Conservation (phyloP, 2,329 filamentous ascomycete species). For the Biscogniauxia marginata region DNA sequence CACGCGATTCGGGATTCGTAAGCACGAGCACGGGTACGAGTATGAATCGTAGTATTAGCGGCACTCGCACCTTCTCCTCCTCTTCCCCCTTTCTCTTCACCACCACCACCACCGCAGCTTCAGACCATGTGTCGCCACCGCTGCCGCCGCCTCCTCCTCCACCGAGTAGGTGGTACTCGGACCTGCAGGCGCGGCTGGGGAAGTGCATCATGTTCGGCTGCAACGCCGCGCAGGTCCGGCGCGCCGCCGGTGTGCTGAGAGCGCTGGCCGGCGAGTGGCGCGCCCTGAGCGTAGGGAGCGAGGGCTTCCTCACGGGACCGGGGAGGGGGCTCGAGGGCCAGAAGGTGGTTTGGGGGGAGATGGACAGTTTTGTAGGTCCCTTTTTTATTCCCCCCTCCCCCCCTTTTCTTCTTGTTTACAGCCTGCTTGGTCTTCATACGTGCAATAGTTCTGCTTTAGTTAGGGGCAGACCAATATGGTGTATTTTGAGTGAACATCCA, state of each 20-base stretch:
- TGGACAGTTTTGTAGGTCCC: conserved; percentile 56
- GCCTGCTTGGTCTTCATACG: background rate
- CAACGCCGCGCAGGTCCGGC: conserved; percentile 51
- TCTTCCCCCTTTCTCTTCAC: conserved; percentile 14
- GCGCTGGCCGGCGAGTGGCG: conserved; percentile 65
- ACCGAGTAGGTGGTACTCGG: conserved; percentile 62
- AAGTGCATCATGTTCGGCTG: conserved; percentile 76
- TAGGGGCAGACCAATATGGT: too few relatives aligned
- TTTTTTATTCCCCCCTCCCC: conserved; percentile 1
- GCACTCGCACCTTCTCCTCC: background rate
- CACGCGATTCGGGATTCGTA: too few relatives aligned
- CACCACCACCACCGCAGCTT: too few relatives aligned
- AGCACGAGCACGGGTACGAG: too few relatives aligned
- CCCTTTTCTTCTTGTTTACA: background rate
- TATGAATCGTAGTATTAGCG: too few relatives aligned
- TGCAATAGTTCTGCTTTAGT: too few relatives aligned
- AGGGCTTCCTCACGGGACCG: conserved; percentile 27
- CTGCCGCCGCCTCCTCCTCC: conserved; percentile 41
- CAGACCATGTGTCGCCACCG: conserved; percentile 20
- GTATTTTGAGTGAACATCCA: too few relatives aligned
- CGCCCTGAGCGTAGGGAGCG: conserved; percentile 35
- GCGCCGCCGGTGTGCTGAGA: conserved; percentile 58
- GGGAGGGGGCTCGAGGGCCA: conserved; percentile 24
- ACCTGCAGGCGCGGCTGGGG: conserved; percentile 65
- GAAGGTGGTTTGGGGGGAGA: conserved; percentile 58